A percentile compares a stretch with the other conserved stretches of the same genome.
Conservation (phyloP, 495 filamentous ascomycete genomes). For the Penicillium herquei region DNA sequence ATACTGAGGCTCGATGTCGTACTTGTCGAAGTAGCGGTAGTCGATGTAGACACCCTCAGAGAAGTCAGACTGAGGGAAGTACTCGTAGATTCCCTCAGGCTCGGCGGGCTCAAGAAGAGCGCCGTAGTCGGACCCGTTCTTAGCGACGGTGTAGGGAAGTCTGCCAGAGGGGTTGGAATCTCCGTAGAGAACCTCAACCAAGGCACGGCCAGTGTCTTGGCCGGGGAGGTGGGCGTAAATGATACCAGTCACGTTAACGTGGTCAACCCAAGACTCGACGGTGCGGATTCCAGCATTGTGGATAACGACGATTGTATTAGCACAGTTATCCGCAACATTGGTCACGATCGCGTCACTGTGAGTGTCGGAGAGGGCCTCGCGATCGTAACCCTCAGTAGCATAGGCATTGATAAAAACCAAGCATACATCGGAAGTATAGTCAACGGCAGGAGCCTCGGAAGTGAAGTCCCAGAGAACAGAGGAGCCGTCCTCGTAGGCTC, state of each 20-base stretch:
- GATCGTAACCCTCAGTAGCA: slow-evolving; percentile 52
- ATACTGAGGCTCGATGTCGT: slow-evolving; percentile 61
- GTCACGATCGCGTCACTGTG: slow-evolving; percentile 54
- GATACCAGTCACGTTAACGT: slow-evolving; percentile 63
- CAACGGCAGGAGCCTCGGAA: slow-evolving; percentile 21
- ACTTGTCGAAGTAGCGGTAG: slow-evolving; percentile 74
- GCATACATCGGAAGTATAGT: slow-evolving; percentile 42
- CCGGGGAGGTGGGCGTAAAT: slow-evolving; percentile 71
- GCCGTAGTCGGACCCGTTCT: slow-evolving; percentile 61
- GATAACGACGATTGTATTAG: slow-evolving; percentile 52
- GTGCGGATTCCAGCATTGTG: slow-evolving; percentile 35
- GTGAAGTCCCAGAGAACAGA: slow-evolving; percentile 46
- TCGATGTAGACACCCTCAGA: slow-evolving; percentile 73
- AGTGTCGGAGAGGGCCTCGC: slow-evolving; percentile 17
- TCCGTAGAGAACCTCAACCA: slow-evolving; percentile 70
- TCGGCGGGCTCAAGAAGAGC: slow-evolving; percentile 57
- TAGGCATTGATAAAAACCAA: slow-evolving; percentile 64
- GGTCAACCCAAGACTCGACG: slow-evolving; percentile 38
- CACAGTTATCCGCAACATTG: slow-evolving; percentile 56
- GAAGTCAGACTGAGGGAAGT: slow-evolving; percentile 67
- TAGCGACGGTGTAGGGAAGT: slow-evolving; percentile 74
- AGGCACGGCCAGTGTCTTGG: slow-evolving; percentile 69
- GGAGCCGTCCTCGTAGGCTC: slow-evolving; percentile 45
- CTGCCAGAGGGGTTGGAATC: slow-evolving; percentile 67
- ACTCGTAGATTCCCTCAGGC: slow-evolving; percentile 42